Evolutionary conservation across 1,284 basidiomycete species (phyloP), one percentile per base, ranked within the genome.

Genomic region (Flammula alnicola): DNA sequence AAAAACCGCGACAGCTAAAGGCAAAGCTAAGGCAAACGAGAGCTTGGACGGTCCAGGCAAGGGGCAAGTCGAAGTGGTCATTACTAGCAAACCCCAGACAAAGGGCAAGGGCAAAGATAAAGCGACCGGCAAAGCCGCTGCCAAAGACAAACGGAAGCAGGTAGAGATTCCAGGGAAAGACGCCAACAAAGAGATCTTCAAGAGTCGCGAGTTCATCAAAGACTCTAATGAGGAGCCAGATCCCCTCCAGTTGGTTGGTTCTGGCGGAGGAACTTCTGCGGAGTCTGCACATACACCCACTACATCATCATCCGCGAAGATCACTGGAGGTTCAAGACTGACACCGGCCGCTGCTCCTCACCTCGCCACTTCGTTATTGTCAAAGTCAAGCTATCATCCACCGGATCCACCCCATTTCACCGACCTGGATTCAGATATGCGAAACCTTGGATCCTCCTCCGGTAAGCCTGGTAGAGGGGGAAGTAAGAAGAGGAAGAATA

Each of bases 161-260:
- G 62, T 65, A 52, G 55, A 39, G 5, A 22, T 32, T 11, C 27
- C 50, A 36, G 27, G n/a, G n/a, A n/a, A n/a, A n/a, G n/a, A n/a
- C n/a, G n/a, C 36, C 43, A 49, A 60, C 51, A 54, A 55, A 48
- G 62, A 65, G 25, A 53, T 52, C 2, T 69, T 66, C 58, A 69
- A 67, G 48, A 70, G 64, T 31, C 57, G 62, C 39, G 69, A 69
- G 49, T 66, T 64, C 37, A 61, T 69, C 26, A 56, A 67, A n/a
- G 55, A 68, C 33, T 63, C 64, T 5, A 64, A 67, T 14, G 61
- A 63, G 4, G 61, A 63, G 25, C 56, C 54, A 5, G 56, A 58
- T 22, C 30, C 46, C 30, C 40, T 55, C 29, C 32, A 38, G n/a
- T 39, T 49, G 5, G 40, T 47, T 17, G 42, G 35, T 16, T 8